phyloP scores from a whole-genome alignment of 306 rosid species.

The Lathyrus sativus region DNA sequence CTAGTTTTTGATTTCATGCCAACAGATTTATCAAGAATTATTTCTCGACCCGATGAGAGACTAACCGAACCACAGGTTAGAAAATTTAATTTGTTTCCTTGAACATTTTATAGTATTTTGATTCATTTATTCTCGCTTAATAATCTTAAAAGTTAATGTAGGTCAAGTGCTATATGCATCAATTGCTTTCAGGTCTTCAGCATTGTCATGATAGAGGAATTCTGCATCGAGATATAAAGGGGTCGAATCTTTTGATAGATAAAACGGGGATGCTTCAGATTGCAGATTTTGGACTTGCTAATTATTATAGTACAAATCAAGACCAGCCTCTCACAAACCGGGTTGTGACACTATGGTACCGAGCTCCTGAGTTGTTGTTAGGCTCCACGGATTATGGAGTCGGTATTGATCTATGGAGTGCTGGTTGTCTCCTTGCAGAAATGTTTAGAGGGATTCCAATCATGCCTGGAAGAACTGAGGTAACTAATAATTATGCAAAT shows the following conservation, averaged over 20 bases:
- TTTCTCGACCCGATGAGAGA: constrained; percentile 50
- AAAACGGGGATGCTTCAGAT: constrained; percentile 80
- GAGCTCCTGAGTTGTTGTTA: constrained; percentile 86
- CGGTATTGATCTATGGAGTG: constrained; percentile 97
- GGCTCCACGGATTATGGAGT: constrained; percentile 79
- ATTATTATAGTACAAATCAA: constrained; percentile 49
- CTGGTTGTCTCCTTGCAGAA: constrained; percentile 88
- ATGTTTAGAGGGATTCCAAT: constrained; percentile 74
- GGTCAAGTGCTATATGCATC: constrained; percentile 94
- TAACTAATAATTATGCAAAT: constrained; percentile 25
- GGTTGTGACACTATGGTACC: constrained; percentile 94
- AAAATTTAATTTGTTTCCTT: constrained; percentile 6
- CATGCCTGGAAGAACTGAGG: constrained; percentile 86
- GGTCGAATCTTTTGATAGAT: constrained; percentile 83
- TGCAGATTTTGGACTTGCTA: constrained; percentile 93
- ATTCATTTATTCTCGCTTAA: constrained; percentile 26
- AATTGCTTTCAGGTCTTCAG: constrained; percentile 86
- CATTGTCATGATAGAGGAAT: constrained; percentile 91
- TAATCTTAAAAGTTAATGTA: constrained; percentile 49
- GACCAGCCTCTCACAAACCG: constrained; percentile 71
- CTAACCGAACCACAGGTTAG: constrained; percentile 91
- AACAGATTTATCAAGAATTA: constrained; percentile 73
- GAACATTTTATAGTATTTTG: constrained; percentile 16
- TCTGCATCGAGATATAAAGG: constrained; percentile 88
- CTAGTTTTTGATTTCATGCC: constrained; percentile 92